Evolutionary conservation across 495 filamentous ascomycete species (phyloP), one percentile per base, ranked within the genome.

Genomic region (Symbiotaphrina buchneri): DNA sequence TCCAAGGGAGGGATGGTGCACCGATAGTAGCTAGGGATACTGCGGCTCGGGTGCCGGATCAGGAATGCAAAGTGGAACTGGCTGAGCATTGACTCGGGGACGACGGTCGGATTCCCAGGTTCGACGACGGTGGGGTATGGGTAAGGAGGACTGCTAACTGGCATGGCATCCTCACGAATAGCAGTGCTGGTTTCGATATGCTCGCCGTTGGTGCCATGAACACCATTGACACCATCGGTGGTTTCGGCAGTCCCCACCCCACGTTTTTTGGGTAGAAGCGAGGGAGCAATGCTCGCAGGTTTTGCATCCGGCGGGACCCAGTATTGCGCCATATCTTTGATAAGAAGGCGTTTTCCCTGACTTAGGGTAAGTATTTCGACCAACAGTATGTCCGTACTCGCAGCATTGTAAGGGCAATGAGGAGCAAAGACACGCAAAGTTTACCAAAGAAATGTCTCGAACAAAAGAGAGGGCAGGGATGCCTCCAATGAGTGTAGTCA

Each of bases 291-390:
- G 21, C 51, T 59, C 24, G 75, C 65, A 11, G 62, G 56, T 32
- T 71, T 58, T n/a, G 56, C 54, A 37, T 71, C 47, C 2, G 81
- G 83, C 4, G 85, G 81, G 33, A 76, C 53, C 26, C 92, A 55
- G 47, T 94, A 93, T 48, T 94, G 70, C 22, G 74, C 65, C 45
- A 97, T 97, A 49, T 95, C 87, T 49, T 97, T 97, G 65, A 97
- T 87, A 59, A 95, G 91, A 41, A 92, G 51, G 34, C 87, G 74
- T 54, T 92, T 93, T 40, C 59, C 62, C 68, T 75, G 41, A 28
- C 46, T 40, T 44, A 50, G 47, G 43, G 46, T 34, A 33, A 35
- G 16, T 15, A 20, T 14, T 29, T 3, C 11, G 14, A 20, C n/a
- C 8, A 7, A 28, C 5, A 30, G 13, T 34, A 40, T 36, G 32